Evolutionary conservation across 2,329 filamentous ascomycete species (phyloP).

Genomic region (Apiospora marii): DNA sequence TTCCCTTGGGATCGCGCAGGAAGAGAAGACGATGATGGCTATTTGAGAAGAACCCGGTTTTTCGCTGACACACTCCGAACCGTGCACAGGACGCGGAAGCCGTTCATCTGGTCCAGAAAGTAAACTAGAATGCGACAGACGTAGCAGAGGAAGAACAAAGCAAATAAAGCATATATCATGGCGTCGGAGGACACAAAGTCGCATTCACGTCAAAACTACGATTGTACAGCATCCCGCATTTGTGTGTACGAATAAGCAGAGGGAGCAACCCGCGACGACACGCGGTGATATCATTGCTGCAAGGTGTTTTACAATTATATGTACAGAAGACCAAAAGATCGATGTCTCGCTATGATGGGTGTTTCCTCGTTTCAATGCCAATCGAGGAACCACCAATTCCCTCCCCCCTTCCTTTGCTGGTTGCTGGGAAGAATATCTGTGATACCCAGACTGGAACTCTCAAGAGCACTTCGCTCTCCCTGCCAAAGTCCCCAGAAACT

Average conservation of each 20-base stretch:
- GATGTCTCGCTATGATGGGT: neutral
- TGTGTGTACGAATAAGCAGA: constrained; percentile 8
- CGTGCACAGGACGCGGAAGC: constrained; percentile 60
- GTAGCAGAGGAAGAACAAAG: constrained; percentile 15
- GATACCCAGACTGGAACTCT: neutral
- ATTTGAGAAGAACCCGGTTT: neutral
- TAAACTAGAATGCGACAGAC: constrained; percentile 29
- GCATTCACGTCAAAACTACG: neutral
- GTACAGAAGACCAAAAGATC: neutral
- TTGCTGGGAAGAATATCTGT: neutral
- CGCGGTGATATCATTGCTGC: constrained; percentile 10
- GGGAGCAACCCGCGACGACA: constrained; percentile 8
- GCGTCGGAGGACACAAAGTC: constrained; percentile 28
- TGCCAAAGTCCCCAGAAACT: neutral
- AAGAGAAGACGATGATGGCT: neutral
- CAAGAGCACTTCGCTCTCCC: neutral
- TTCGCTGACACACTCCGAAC: neutral
- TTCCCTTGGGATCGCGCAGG: neutral
- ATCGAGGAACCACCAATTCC: neutral
- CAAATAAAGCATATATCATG: constrained; percentile 28
- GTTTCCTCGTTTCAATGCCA: neutral
- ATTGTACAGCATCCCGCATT: neutral
- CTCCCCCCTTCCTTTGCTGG: neutral
- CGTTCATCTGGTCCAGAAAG: constrained; percentile 60
- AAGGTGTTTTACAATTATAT: constrained; percentile 3